phyloP scores from a whole-genome alignment of 306 rosid genomes.

The Mimosa bimucronata region DNA sequence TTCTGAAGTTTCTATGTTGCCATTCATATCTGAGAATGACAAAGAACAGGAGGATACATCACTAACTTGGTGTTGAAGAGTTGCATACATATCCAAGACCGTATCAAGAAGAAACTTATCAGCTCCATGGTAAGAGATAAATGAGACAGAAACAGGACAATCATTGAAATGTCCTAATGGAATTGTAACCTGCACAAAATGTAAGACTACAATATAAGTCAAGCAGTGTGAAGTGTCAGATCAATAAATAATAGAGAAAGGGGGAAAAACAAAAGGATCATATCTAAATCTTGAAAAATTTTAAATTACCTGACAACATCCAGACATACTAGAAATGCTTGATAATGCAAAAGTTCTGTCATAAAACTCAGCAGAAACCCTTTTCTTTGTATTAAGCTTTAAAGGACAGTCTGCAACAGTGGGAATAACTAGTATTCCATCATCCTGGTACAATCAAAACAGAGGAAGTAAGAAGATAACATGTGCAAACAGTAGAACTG shows the following conservation, averaged over 20 bases:
- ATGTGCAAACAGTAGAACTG: constrained; percentile 10
- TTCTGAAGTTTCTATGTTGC: constrained; percentile 72
- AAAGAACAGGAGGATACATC: constrained; percentile 48
- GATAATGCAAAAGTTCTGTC: constrained; percentile 47
- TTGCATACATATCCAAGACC: constrained; percentile 70
- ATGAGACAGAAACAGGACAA: constrained; percentile 71
- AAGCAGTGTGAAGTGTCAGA: constrained; percentile 9
- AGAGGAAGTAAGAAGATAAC: constrained; percentile 8
- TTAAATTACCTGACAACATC: constrained; percentile 72
- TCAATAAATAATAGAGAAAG: constrained; percentile 29
- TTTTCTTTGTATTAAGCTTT: constrained; percentile 46
- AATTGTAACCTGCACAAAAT: constrained; percentile 63
- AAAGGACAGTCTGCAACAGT: constrained; percentile 56
- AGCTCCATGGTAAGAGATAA: constrained; percentile 66
- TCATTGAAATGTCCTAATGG: constrained; percentile 70
- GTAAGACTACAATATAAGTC: constrained; percentile 20
- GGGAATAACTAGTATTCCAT: constrained; percentile 64
- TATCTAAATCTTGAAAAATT: constrained; percentile 32
- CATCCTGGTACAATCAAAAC: constrained; percentile 47
- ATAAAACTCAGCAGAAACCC: constrained; percentile 50
- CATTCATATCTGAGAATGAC: constrained; percentile 60
- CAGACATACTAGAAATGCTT: constrained; percentile 62
- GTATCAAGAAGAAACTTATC: constrained; percentile 93
- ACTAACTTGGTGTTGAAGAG: constrained; percentile 64
- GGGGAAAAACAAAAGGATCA: constrained; percentile 5